Conservation (phyloP, 768 basidiomycete genomes). For the Phaeotremella fagi region DNA sequence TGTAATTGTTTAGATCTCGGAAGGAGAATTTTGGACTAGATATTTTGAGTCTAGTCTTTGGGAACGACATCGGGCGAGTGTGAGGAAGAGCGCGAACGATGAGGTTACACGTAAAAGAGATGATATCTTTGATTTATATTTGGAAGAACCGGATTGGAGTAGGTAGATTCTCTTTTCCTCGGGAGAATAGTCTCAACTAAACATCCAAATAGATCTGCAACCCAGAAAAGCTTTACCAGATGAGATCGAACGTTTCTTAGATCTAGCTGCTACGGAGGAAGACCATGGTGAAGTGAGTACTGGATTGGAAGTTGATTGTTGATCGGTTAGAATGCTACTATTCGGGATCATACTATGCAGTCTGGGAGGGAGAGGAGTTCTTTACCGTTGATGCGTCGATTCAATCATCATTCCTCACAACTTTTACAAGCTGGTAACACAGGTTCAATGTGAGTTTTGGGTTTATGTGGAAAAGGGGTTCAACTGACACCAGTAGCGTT, state of each 20-base stretch:
- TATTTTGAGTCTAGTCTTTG: slow-evolving; percentile 96
- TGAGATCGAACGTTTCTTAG: slow-evolving; percentile 68
- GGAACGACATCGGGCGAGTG: slow-evolving; percentile 89
- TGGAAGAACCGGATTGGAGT: slow-evolving; percentile 97
- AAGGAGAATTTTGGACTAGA: slow-evolving; percentile 91
- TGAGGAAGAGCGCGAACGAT: slow-evolving; percentile 69
- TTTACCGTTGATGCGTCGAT: slow-evolving; percentile 87
- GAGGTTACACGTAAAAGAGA: slow-evolving; percentile 78
- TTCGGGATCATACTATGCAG: slow-evolving; percentile 90
- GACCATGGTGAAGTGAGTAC: slow-evolving; percentile 76
- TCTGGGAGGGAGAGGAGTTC: slow-evolving; percentile 82
- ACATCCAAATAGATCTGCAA: slow-evolving; percentile 26
- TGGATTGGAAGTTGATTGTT: neutral
- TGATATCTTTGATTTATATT: slow-evolving; percentile 87
- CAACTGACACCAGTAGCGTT: too few relatives aligned
- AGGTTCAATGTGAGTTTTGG: slow-evolving; percentile 15
- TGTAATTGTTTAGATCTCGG: slow-evolving; percentile 69
- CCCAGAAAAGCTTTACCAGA: slow-evolving; percentile 18
- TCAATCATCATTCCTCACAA: slow-evolving; percentile 94
- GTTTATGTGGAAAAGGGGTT: too few relatives aligned
- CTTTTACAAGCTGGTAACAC: slow-evolving; percentile 60
- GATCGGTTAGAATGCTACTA: slow-evolving; percentile 72
- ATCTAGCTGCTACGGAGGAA: slow-evolving; percentile 79
- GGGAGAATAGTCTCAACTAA: too few relatives aligned
- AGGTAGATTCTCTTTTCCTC: slow-evolving; percentile 27